Percentiles rank a stretch among this genome's conserved stretches.
phyloP scores from a whole-genome alignment of 139 green algal genomes.

The Asterochloris erici region DNA sequence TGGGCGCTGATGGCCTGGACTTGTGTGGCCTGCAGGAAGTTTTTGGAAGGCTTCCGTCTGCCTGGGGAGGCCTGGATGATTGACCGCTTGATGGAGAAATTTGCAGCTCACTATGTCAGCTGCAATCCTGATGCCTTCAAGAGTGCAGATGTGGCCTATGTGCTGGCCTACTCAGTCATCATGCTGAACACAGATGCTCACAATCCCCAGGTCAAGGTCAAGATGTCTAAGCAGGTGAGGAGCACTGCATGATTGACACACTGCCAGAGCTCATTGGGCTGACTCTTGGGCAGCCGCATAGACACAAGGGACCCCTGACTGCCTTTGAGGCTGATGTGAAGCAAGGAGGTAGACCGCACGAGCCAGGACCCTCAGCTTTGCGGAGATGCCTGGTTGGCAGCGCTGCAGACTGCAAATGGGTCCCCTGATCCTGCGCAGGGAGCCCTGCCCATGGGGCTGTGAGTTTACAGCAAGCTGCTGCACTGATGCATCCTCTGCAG shows the following conservation, averaged over 20 bases:
- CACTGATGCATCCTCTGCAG: background rate
- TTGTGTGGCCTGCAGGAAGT: slow-evolving; percentile 32
- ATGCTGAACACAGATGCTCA: slow-evolving; percentile 99
- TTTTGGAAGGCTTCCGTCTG: slow-evolving; percentile 75
- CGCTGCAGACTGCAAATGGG: background rate
- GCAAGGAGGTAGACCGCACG: no score
- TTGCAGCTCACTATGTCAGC: slow-evolving; percentile 90
- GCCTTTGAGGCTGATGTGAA: no score
- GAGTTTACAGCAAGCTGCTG: no score
- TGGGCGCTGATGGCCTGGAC: no score
- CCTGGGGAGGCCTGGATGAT: slow-evolving; percentile 99
- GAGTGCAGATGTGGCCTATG: slow-evolving; percentile 94
- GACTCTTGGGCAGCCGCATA: no score
- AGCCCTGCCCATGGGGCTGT: background rate
- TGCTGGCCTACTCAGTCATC: slow-evolving; percentile 98
- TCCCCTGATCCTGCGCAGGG: background rate
- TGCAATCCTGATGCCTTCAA: slow-evolving; percentile 93
- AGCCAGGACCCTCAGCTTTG: background rate
- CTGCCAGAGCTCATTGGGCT: background rate
- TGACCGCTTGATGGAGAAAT: slow-evolving; percentile 99
- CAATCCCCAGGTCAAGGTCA: slow-evolving; percentile 86
- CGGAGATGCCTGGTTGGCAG: no score
- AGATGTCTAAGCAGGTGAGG: slow-evolving; percentile 56
- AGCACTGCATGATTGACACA: background rate
- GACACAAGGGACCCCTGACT: no score